Evolutionary conservation across 192 early-diverging fungal species (phyloP), one percentile per base, ranked within the genome.

Genomic region (Thoreauomyces humboldtii): DNA sequence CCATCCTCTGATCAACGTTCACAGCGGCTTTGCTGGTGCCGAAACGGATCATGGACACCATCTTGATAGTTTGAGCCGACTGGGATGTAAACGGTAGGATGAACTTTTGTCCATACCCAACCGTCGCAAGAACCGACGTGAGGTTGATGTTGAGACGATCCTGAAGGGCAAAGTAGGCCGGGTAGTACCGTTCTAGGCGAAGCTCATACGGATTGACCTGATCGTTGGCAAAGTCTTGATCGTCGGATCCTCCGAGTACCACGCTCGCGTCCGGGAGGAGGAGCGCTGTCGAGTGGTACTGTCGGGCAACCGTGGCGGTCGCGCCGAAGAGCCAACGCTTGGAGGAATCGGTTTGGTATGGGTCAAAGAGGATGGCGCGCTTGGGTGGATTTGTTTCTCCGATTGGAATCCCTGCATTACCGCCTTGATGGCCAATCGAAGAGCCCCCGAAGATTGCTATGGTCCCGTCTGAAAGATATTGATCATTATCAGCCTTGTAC

Each of bases 191-290:
- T 34, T 65, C 63, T 1, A 56, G 36, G 21, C 54, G 34, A 17
- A 65, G 11, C 51, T 54, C 51, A 29, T 65, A 65, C 21, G 63
- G 63, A 29, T 65, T 37, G 52, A 28, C 38, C 47, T 50, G 61
- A 14, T 9, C 17, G 43, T 78, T 67, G 5, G 51, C 55, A 61
- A 72, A 79, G 59, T 80, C 78, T 17, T 64, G 65, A 68, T 73
- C 75, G 35, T 80, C 78, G 27, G 21, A 44, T 21, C 78, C 78
- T 2, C 65, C 76, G 12, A 75, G 71, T 41, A 80, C 42, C n/a
- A 79, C 73, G 36, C 21, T 52, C 15, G 63, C 78, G 51, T 72
- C 61, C n/a, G 53, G 21, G 5, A 73, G 29, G 11, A 80, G 63
- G 19, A 80, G n/a, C 9, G 73, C 73, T n/a, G 76, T 69, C 28